Evolutionary conservation across 176 grass and related monocot genomes (phyloP).

Genomic region (Oryza brachyantha): DNA sequence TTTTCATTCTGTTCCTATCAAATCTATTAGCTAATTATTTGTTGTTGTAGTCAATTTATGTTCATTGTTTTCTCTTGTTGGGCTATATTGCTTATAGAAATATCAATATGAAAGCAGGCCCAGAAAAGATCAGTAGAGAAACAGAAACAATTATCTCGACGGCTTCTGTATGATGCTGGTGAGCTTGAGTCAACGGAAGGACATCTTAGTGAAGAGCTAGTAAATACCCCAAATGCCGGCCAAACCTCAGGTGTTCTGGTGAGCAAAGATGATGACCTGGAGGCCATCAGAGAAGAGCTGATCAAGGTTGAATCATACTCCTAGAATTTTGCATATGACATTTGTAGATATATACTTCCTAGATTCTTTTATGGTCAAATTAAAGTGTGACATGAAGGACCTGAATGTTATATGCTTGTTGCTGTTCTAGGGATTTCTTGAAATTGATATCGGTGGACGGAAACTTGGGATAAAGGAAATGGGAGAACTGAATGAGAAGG

Average conservation of each 20-base stretch:
- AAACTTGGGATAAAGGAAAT: constrained; percentile 48
- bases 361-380: background rate
- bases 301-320: constrained; percentile 25
- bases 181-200: background rate
- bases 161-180: background rate
- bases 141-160: background rate
- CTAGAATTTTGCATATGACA: background rate
- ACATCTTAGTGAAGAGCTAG: background rate
- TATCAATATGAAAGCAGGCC: background rate
- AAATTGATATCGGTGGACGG: background rate
- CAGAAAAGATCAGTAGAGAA: background rate
- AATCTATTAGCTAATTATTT: background rate
- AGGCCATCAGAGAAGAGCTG: constrained; percentile 18
- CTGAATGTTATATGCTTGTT: background rate
- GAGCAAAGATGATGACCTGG: constrained; percentile 9
- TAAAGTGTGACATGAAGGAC: background rate
- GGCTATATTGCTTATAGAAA: background rate
- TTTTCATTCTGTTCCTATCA: background rate
- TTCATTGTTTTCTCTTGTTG: constrained; percentile 8
- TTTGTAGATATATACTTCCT: background rate
- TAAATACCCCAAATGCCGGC: background rate
- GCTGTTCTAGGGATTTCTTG: constrained; percentile 21
- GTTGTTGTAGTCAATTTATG: background rate
- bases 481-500: constrained; percentile 35
- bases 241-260: background rate